Conservation (phyloP, 306 rosid genomes). For the Castanea sativa region DNA sequence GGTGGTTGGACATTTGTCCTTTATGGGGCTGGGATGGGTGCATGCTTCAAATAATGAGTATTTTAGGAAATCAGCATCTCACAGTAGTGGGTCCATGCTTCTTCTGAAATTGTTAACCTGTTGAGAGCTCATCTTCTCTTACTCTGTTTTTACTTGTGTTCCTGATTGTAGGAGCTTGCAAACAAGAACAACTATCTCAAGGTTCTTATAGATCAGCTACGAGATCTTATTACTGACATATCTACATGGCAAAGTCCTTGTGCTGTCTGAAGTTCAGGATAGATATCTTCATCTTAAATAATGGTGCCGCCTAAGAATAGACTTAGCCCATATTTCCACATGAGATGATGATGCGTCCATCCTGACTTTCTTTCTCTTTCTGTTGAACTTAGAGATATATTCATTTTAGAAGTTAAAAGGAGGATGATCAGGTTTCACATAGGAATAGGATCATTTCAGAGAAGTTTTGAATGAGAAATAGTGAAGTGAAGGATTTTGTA, state of each 20-base stretch:
- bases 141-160: constrained; percentile 10
- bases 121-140: neutral
- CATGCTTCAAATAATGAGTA: neutral
- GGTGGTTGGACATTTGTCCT: neutral
- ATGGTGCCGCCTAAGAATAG: neutral
- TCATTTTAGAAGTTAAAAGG: neutral
- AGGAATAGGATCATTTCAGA: neutral
- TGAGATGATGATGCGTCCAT: constrained; percentile 14
- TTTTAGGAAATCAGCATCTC: neutral
- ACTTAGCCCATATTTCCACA: constrained; percentile 1
- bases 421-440: neutral
- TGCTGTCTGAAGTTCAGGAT: constrained; percentile 41
- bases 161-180: constrained; percentile 63
- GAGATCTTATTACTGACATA: constrained; percentile 77
- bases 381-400: neutral
- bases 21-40: neutral
- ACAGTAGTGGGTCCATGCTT: neutral
- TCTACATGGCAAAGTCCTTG: constrained; percentile 97
- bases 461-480: neutral
- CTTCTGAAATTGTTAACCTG: constrained; percentile 9
- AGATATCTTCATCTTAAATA: constrained; percentile 11
- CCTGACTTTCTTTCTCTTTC: neutral
- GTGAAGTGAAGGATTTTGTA: neutral
- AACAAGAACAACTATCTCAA: constrained; percentile 70
- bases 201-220: constrained; percentile 76